These are phyloP conservation scores for Malus hybrid DNA, from an alignment of 331 rosid species.

Conservation along the genomic window DNA sequence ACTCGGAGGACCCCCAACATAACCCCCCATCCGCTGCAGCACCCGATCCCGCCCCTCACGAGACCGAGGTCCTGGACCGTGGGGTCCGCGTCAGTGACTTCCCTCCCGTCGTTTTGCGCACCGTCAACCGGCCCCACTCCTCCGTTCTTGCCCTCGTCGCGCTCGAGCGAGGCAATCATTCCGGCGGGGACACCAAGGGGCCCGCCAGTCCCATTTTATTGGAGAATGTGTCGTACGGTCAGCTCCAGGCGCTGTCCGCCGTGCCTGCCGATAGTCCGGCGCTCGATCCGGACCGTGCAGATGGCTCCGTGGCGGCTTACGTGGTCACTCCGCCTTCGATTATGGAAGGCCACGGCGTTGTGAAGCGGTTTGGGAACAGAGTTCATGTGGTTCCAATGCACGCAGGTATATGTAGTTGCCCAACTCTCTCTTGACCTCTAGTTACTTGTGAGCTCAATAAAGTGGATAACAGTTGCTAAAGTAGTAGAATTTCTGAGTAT, in stretches of 20 bases:
- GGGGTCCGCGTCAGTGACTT: constrained; percentile 57
- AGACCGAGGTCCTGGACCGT: constrained; percentile 70
- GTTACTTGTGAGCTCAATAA: background rate
- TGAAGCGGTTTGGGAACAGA: constrained; percentile 77
- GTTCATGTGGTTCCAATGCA: constrained; percentile 91
- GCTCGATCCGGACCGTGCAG: constrained; percentile 64
- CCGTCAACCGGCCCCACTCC: constrained; percentile 75
- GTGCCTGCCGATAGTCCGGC: constrained; percentile 61
- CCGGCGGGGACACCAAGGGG: constrained; percentile 41
- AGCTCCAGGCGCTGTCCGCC: constrained; percentile 85
- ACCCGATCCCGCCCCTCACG: constrained; percentile 37
- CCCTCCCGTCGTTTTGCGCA: constrained; percentile 57
- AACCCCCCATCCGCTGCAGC: constrained; percentile 27
- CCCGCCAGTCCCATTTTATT: constrained; percentile 33
- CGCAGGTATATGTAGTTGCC: constrained; percentile 44
- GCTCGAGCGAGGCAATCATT: constrained; percentile 57
- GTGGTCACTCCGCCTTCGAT: constrained; percentile 73
- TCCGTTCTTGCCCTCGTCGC: constrained; percentile 70
- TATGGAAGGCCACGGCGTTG: constrained; percentile 87
- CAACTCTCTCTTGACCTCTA: background rate
- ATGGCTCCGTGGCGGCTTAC: constrained; percentile 36
- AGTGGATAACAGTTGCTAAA: background rate
- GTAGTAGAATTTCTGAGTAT: background rate
- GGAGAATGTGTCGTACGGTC: constrained; percentile 88
- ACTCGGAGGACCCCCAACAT: constrained; percentile 53